Base-by-base conservation (phyloP, 495 filamentous ascomycete genomes). In the Talaromyces ruber region DNA sequence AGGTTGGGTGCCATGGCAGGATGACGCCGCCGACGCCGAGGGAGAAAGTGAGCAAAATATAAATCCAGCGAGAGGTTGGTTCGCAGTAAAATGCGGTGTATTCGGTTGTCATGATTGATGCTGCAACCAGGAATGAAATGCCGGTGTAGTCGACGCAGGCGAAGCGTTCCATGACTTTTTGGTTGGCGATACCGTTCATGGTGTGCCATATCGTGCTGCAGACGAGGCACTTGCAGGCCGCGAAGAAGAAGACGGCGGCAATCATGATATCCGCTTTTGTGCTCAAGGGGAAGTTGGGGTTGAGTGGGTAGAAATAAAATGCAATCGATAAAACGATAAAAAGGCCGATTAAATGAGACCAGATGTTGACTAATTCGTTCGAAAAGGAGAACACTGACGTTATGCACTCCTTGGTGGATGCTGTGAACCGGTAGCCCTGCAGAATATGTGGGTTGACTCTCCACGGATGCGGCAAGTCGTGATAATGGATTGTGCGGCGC, bases 71-170 rank as follows among this genome's bases (percentile, higher is more conserved):
- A 62, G 88, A 91, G 34, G 88, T 70, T 6, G 94, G 93, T 64
- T 99, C 95, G 74, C 93, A 96, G 73, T 99, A 98, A 75, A 99
- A 98, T 37, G 93, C 94, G 4, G 95, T 97, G 75, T 97, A 98
- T 71, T 99, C 94, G 59, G 91, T 96, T 4, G 94, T 97, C 85
- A 98, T 93, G 75, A 99, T 98, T 47, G 91, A 96, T 24, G 94
- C 90, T 8, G 94, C 95, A 52, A 99, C 93, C 24, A 99, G 85
- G 59, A 99, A 80, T 2, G 93, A 97, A 65, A 99, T 99, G 28
- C 95, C 95, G 0, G 93, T 97, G 74, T 99, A 99, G 71, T 99
- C 94, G 50, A 99, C 93, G 72, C 94, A 99, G 43, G 95, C 95
- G 66, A 98, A 97, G 60, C 92, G 87, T 70, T 96, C 94, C 82